Base-by-base conservation (phyloP, 1,139 yeast species). In the Magnusiomyces sp. region DNA sequence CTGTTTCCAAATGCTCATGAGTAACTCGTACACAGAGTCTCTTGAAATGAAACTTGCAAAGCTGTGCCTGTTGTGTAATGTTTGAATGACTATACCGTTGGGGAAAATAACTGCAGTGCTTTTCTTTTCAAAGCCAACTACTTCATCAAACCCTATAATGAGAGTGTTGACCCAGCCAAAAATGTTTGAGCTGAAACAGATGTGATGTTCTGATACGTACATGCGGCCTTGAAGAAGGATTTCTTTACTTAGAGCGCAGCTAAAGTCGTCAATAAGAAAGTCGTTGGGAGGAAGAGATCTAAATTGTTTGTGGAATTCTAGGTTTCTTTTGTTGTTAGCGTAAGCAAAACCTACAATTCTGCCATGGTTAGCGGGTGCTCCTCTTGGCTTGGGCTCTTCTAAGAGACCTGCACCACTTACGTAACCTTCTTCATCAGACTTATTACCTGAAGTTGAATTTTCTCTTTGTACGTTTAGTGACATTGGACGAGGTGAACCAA, bases 131-230 rank as follows among this genome's bases (percentile, higher is more conserved):
- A 92, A 75, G 27, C 77, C 73, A 2, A 78, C 72, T 42, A 92
- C 79, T 52, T 89, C 95, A 46, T 75, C 77, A 59, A 83, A 77
- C 1, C 87, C 81, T 32, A 92, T 76, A 5, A 84, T 77, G 41
- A 90, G 67, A 57, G 78, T 86, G 2, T 97, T 88, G 2, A 88
- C 88, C 95, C 96, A 90, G 0, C 97, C 97, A 46, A 94, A 71
- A 43, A 92, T 73, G 60, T 88, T 88, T n/a, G 97, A 87, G 60
- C 88, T 84, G 71, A 94, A 94, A 63, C 97, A 88, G 1, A 92
- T 65, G 59, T 83, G 80, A 53, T 77, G 77, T 58, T 87, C 95
- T 19, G 95, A 81, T 1, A 94, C 77, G 63, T 88, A 94, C 33
- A 92, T 62, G 49, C 95, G 73, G 6, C 99, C 99, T 59, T 94